Evolutionary conservation across 129 eudicot species (phyloP).

Genomic region (Lactuca saligna): DNA sequence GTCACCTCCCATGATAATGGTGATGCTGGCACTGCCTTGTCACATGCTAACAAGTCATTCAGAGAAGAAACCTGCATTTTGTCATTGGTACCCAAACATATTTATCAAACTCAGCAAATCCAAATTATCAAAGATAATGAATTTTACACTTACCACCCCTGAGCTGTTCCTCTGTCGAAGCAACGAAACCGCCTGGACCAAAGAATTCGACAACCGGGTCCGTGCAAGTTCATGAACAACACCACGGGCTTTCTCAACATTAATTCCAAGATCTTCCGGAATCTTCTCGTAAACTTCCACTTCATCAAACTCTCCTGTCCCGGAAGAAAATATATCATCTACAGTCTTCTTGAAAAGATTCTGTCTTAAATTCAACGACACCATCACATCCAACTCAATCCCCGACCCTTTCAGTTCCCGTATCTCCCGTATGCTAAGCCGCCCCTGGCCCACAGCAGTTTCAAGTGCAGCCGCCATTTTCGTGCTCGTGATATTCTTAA

Average conservation of each 20-base stretch:
- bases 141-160: slow-evolving; percentile 67
- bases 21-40: slow-evolving; percentile 82
- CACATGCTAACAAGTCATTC: slow-evolving; percentile 87
- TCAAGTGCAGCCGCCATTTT: slow-evolving; percentile 88
- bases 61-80: slow-evolving; percentile 71
- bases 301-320: slow-evolving; percentile 93
- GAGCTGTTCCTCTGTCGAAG: slow-evolving; percentile 78
- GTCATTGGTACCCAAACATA: not conserved
- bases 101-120: not conserved
- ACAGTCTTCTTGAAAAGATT: slow-evolving; percentile 72
- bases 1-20: slow-evolving; percentile 91
- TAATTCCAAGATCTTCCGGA: slow-evolving; percentile 75
- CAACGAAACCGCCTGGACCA: slow-evolving; percentile 76
- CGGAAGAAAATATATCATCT: slow-evolving; percentile 80
- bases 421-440: slow-evolving; percentile 71
- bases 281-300: slow-evolving; percentile 83
- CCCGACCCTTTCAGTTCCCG: slow-evolving; percentile 80
- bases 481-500: slow-evolving; percentile 65
- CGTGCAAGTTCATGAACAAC: slow-evolving; percentile 76
- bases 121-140: not conserved
- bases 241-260: slow-evolving; percentile 61
- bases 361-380: slow-evolving; percentile 64
- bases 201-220: slow-evolving; percentile 59
- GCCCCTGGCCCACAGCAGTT: slow-evolving; percentile 79
- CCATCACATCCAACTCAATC: slow-evolving; percentile 70